phyloP scores from a whole-genome alignment of 2,329 filamentous ascomycete genomes.

The Xylariaceae sp. region DNA sequence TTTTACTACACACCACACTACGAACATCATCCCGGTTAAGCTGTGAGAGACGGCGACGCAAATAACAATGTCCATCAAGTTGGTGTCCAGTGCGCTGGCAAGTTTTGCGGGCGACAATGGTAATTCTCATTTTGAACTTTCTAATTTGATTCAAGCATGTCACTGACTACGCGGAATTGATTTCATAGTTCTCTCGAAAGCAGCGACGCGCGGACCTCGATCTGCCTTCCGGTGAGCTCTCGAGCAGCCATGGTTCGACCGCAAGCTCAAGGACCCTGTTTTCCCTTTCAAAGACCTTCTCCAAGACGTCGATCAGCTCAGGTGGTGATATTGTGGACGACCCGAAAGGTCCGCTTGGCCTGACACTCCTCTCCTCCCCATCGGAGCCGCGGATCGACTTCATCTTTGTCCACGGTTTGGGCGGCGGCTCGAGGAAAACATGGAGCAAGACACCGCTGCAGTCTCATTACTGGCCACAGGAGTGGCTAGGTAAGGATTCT shows the following conservation, averaged over 20 bases:
- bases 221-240: neutral
- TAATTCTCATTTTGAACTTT: neutral
- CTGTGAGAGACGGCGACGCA: too few species aligned
- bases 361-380: neutral
- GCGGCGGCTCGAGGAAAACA: slow-evolving; percentile 15
- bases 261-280: slow-evolving; percentile 2
- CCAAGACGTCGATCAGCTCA: neutral
- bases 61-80: too few species aligned
- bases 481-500: slow-evolving; percentile 45
- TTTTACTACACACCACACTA: too few species aligned
- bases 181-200: neutral
- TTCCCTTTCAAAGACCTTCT: neutral
- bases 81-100: too few species aligned
- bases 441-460: slow-evolving; percentile 5
- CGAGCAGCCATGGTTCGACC: neutral
- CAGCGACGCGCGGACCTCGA: neutral
- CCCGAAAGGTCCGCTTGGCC: neutral
- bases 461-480: slow-evolving; percentile 47
- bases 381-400: slow-evolving; percentile 4
- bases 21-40: too few species aligned
- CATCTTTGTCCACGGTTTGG: slow-evolving; percentile 18
- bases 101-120: slow-evolving; percentile 22
- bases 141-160: too few species aligned
- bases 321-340: neutral
- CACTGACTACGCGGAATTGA: neutral